Percentiles rank a stretch among this genome's conserved stretches.
These are phyloP conservation scores for Ophiostoma angusticollis DNA, from an alignment of 2,329 filamentous ascomycete genomes.

Conservation along the genomic window DNA sequence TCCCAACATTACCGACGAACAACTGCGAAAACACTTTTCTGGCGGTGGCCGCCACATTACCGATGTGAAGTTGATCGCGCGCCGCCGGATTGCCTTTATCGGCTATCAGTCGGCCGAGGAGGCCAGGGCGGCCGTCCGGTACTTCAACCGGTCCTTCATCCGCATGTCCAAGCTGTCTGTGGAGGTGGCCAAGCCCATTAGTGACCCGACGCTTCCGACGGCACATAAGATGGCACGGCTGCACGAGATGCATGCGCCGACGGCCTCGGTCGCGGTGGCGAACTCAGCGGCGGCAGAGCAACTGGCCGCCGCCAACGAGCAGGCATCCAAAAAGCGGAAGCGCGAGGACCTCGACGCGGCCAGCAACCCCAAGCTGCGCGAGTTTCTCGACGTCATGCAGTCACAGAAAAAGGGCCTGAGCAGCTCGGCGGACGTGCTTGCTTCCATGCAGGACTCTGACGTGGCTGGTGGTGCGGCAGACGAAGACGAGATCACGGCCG, in stretches of 20 bases:
- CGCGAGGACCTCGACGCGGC: constrained; percentile 39
- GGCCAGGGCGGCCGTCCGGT: constrained; percentile 73
- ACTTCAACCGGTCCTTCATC: constrained; percentile 92
- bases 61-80: constrained; percentile 81
- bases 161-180: constrained; percentile 90
- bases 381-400: constrained; percentile 77
- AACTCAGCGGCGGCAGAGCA: not conserved
- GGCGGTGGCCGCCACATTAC: constrained; percentile 61
- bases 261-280: no score
- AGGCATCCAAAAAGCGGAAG: constrained; percentile 51
- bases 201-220: constrained; percentile 28
- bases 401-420: constrained; percentile 27
- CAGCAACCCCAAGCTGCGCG: constrained; percentile 67
- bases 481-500: not conserved
- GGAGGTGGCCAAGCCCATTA: constrained; percentile 64
- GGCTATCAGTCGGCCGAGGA: constrained; percentile 77
- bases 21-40: constrained; percentile 82
- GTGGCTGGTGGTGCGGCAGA: not conserved
- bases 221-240: constrained; percentile 9
- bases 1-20: constrained; percentile 69
- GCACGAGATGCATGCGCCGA: constrained; percentile 4
- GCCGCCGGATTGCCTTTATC: constrained; percentile 87
- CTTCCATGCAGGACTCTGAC: not conserved
- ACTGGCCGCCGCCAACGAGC: constrained; percentile 16
- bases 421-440: constrained; percentile 12